These are phyloP conservation scores for Castanea mollissima DNA, from an alignment of 306 rosid genomes.

Conservation along the genomic window DNA sequence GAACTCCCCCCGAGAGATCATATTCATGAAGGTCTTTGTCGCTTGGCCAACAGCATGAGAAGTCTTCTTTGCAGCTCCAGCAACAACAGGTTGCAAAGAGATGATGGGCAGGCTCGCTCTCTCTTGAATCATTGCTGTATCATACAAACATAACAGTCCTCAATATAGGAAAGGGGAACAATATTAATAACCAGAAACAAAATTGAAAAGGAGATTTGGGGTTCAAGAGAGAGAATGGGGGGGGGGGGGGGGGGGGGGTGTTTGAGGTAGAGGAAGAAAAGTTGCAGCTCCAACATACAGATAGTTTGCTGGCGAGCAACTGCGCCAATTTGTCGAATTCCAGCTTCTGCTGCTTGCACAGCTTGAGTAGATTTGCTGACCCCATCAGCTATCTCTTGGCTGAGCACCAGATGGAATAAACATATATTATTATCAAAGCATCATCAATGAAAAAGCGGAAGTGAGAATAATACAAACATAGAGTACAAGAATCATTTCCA, in stretches of 20 bases:
- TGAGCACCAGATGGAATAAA: constrained; percentile 30
- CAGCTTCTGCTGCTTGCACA: constrained; percentile 86
- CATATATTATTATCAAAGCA: background rate
- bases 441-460: background rate
- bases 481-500: background rate
- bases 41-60: constrained; percentile 79
- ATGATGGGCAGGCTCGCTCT: constrained; percentile 84
- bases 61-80: constrained; percentile 91
- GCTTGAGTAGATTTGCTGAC: constrained; percentile 88
- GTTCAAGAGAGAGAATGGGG: background rate
- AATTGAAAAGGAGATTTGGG: background rate
- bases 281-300: constrained; percentile 45
- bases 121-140: constrained; percentile 86
- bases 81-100: constrained; percentile 79
- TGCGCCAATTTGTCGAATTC: constrained; percentile 74
- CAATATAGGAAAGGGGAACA: background rate
- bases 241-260: background rate
- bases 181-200: background rate
- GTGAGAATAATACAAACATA: background rate
- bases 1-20: constrained; percentile 56
- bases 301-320: constrained; percentile 84
- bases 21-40: constrained; percentile 64
- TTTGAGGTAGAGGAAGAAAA: background rate
- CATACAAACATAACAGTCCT: constrained; percentile 16
- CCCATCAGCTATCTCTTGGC: constrained; percentile 93